A percentile compares a stretch with the other conserved stretches of the same genome.
phyloP scores from a whole-genome alignment of 176 grass and related monocot genomes.

The Pharus latifolius region DNA sequence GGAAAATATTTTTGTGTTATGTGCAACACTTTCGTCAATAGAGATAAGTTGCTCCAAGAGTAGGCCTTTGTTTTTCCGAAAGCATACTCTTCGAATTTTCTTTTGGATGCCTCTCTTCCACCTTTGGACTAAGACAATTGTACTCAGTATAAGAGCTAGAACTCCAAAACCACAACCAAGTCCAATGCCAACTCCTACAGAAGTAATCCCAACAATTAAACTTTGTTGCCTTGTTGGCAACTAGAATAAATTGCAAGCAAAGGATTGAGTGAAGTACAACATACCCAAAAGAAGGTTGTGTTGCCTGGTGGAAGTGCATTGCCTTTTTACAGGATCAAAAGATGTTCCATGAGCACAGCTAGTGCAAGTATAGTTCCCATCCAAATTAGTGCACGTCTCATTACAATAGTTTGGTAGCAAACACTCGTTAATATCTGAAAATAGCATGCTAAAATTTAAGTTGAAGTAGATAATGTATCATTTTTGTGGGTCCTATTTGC shows the following conservation, averaged over 20 bases:
- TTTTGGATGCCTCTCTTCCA: background rate
- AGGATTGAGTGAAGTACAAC: background rate
- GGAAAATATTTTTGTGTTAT: slow-evolving; percentile 13
- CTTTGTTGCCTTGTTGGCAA: too few species aligned
- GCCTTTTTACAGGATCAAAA: background rate
- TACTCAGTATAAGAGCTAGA: background rate
- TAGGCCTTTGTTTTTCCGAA: too few species aligned
- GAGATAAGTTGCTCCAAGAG: too few species aligned
- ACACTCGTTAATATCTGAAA: too few species aligned
- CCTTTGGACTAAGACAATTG: background rate
- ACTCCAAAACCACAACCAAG: background rate
- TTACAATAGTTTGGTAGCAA: too few species aligned
- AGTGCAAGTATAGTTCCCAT: background rate
- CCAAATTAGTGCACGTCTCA: too few species aligned
- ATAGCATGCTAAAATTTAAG: background rate
- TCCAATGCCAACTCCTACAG: background rate
- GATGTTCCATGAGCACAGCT: background rate
- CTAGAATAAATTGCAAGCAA: background rate
- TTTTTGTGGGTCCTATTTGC: too few species aligned
- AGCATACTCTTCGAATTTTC: too few species aligned
- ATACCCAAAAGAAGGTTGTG: background rate
- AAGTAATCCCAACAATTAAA: background rate
- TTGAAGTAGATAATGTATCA: too few species aligned
- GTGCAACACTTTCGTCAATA: too few species aligned
- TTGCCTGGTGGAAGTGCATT: background rate